Base-by-base conservation (phyloP, 441 rosid genomes). In the Brassica balearica region DNA sequence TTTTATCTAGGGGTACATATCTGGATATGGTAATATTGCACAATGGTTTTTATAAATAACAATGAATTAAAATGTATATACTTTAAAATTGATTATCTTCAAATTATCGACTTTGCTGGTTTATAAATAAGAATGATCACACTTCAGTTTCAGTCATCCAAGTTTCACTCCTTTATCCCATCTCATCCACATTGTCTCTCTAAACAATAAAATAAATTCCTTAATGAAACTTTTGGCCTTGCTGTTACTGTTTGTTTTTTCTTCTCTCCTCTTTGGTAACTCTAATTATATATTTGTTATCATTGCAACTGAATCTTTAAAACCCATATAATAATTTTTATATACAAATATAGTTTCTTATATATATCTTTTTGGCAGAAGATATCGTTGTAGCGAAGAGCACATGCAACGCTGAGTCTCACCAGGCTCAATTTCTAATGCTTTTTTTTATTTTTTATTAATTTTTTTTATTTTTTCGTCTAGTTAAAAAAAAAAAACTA, bases 211-310 rank as follows among this genome's bases (percentile, higher is more conserved):
- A 46, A 61, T 61, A 27, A 65, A 41, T 41, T 72, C 14, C 1
- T 41, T 71, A 4, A 71, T 20, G 32, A 71, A 59, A 14, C 60
- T 72, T 7, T 72, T 72, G 6, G 9, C 17, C 23, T 61, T 27
- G 11, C 19, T 72, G 0, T 72, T 29, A 8, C 68, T 61, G 59
- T 72, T 62, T 2, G 1, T 41, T 38, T 22, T 25, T 3, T 10
- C 65, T 19, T 70, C 34, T 34, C 65, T 56, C 19, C 4, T 23
- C 11, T 25, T 60, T 22, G 56, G 58, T 71, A 58, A 8, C 32
- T 53, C 14, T 25, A 25, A 25, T 25, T 25, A 25, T 25, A 25
- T 25, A 25, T 25, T 25, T 25, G 27, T 25, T 25, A 25, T 25
- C 27, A 25, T 25, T 25, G 27, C 27, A 25, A 25, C 27, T 25